Evolutionary conservation across 2,329 filamentous ascomycete genomes (phyloP).

Genomic region (Talaromyces amestolkiae): DNA sequence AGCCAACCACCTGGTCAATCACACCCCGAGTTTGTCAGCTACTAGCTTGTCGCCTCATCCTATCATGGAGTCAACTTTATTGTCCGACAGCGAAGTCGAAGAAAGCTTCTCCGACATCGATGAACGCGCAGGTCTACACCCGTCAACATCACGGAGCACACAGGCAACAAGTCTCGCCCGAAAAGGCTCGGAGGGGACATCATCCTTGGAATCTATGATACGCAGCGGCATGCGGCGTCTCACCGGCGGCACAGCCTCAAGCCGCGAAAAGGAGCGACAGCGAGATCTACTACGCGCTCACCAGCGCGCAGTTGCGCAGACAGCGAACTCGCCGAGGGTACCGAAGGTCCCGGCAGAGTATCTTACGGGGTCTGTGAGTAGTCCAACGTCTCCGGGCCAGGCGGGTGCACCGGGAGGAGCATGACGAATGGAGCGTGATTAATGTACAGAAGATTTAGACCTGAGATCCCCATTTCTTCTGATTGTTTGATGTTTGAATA

Average conservation of each 20-base stretch:
- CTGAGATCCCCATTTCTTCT: neutral
- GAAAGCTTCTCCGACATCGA: constrained; percentile 80
- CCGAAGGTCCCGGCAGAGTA: constrained; percentile 51
- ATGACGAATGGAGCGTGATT: neutral
- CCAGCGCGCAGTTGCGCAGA: constrained; percentile 40
- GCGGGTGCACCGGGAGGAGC: constrained; percentile 1
- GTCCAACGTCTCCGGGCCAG: constrained; percentile 35
- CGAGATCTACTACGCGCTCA: constrained; percentile 44
- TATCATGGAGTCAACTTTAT: constrained; percentile 56
- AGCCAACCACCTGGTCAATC: constrained; percentile 47
- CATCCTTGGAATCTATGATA: constrained; percentile 47
- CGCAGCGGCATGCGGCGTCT: constrained; percentile 48
- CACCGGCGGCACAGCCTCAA: constrained; percentile 43
- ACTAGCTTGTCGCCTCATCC: constrained; percentile 8
- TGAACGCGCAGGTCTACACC: constrained; percentile 54
- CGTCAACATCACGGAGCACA: constrained; percentile 25
- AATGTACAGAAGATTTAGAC: neutral
- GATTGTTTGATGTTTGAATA: neutral
- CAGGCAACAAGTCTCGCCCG: constrained; percentile 28
- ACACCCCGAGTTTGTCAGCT: constrained; percentile 14
- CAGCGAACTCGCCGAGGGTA: constrained; percentile 43
- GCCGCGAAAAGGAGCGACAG: constrained; percentile 46
- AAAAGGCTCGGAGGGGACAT: constrained; percentile 40
- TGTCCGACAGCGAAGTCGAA: constrained; percentile 75
- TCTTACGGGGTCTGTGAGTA: constrained; percentile 38